Conservation (phyloP, 805 yeast genomes). For the Jamesozyma spencerorum region DNA sequence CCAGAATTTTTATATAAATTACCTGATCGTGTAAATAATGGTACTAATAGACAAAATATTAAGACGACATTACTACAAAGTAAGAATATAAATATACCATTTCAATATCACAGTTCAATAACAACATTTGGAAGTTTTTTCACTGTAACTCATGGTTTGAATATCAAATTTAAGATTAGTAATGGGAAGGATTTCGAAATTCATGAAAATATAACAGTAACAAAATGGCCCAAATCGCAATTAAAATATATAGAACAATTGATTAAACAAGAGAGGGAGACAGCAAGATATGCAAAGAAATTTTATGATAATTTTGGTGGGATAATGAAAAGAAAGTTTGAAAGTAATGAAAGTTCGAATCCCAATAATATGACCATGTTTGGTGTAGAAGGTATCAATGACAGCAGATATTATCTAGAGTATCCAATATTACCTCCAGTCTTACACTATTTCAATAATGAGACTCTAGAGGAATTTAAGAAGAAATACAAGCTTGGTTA, state of each 20-base stretch:
- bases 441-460: conserved; percentile 17
- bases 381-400: not conserved
- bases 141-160: conserved; percentile 42
- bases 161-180: conserved; percentile 39
- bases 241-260: conserved; percentile 43
- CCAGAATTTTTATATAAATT: conserved; percentile 20
- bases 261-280: conserved; percentile 44
- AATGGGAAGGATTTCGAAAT: conserved; percentile 44
- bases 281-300: conserved; percentile 32
- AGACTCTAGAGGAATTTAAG: conserved; percentile 17
- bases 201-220: conserved; percentile 43
- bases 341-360: conserved; percentile 9
- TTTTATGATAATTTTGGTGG: conserved; percentile 32
- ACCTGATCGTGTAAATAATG: conserved; percentile 5
- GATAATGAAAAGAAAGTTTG: conserved; percentile 21
- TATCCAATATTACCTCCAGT: conserved; percentile 32
- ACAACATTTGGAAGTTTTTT: conserved; percentile 38
- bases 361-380: not conserved
- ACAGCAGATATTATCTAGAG: conserved; percentile 17
- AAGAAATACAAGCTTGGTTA: conserved; percentile 8
- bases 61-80: conserved; percentile 26
- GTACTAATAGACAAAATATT: conserved; percentile 1
- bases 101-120: conserved; percentile 39
- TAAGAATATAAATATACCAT: conserved; percentile 25
- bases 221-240: conserved; percentile 43